A percentile compares a stretch with the other conserved stretches of the same genome.
phyloP scores from a whole-genome alignment of 2,329 filamentous ascomycete genomes.

The Aspergillus tanneri region DNA sequence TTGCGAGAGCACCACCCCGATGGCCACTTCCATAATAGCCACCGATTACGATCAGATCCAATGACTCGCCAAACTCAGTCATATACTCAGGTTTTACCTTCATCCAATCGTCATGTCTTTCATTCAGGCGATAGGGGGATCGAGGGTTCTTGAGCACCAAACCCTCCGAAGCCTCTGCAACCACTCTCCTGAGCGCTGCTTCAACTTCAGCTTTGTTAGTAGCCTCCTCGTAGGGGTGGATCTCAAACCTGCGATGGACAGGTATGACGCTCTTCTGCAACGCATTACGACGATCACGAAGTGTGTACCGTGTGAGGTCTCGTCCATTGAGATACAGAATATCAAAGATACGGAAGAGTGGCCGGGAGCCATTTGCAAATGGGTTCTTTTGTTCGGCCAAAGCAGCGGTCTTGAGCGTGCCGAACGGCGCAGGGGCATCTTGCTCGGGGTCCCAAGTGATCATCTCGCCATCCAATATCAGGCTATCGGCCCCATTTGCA shows the following conservation, averaged over 20 bases:
- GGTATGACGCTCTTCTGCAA: constrained; percentile 69
- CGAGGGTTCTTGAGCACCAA: constrained; percentile 91
- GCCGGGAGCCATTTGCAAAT: constrained; percentile 64
- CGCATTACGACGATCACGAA: constrained; percentile 75
- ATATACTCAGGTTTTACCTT: constrained; percentile 99
- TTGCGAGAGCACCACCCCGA: constrained; percentile 78
- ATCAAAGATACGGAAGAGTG: constrained; percentile 84
- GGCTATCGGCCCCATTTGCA: constrained; percentile 70
- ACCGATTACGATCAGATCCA: constrained; percentile 86
- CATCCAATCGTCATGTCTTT: constrained; percentile 93
- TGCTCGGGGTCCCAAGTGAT: constrained; percentile 91
- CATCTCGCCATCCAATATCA: constrained; percentile 97
- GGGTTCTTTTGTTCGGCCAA: constrained; percentile 75
- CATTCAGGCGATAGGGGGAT: constrained; percentile 81
- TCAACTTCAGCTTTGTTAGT: constrained; percentile 72
- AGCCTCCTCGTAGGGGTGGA: constrained; percentile 70
- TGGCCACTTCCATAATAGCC: constrained; percentile 89
- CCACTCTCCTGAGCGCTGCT: constrained; percentile 72
- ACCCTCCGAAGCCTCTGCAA: constrained; percentile 84
- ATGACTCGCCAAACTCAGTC: constrained; percentile 88
- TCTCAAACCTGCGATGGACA: constrained; percentile 74
- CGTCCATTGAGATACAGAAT: constrained; percentile 84
- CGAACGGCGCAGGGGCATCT: constrained; percentile 84
- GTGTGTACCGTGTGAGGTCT: constrained; percentile 75
- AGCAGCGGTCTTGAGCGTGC: constrained; percentile 88